Evolutionary conservation across 2,329 filamentous ascomycete species (phyloP).

Genomic region (Fusarium incarnatum): DNA sequence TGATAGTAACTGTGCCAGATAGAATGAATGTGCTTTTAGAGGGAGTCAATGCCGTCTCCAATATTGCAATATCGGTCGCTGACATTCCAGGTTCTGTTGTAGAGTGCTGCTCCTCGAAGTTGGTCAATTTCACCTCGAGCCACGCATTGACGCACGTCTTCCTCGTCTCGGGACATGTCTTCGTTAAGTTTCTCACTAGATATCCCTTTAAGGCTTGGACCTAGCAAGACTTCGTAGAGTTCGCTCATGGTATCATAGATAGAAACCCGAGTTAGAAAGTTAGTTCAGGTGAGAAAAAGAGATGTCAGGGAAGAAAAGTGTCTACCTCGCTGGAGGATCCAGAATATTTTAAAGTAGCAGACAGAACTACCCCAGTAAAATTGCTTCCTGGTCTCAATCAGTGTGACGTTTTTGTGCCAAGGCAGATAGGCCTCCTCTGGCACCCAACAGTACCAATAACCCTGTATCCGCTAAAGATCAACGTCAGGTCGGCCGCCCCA

Average conservation of each 20-base stretch:
- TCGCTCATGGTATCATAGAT: neutral
- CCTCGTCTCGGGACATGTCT: neutral
- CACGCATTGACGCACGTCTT: neutral
- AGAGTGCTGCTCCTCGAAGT: neutral
- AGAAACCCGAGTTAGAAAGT: too few species aligned
- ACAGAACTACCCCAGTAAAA: too few species aligned
- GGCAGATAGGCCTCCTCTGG: too few species aligned
- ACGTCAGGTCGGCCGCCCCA: too few species aligned
- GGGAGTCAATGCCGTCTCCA: neutral
- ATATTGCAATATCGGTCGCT: neutral
- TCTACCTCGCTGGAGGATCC: too few species aligned
- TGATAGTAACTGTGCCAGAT: slow-evolving; percentile 1
- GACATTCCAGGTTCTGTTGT: neutral
- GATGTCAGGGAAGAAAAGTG: too few species aligned
- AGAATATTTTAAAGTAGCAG: too few species aligned
- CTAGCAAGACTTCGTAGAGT: neutral
- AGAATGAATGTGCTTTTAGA: neutral
- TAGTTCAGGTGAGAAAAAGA: too few species aligned
- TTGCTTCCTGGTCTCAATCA: too few species aligned
- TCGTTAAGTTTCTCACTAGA: neutral
- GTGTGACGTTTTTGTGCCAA: too few species aligned
- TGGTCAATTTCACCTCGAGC: neutral
- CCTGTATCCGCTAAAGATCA: too few species aligned
- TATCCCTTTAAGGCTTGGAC: neutral
- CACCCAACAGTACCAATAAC: too few species aligned